Conservation (phyloP, 257 asterid species). For the Vinca minor region DNA sequence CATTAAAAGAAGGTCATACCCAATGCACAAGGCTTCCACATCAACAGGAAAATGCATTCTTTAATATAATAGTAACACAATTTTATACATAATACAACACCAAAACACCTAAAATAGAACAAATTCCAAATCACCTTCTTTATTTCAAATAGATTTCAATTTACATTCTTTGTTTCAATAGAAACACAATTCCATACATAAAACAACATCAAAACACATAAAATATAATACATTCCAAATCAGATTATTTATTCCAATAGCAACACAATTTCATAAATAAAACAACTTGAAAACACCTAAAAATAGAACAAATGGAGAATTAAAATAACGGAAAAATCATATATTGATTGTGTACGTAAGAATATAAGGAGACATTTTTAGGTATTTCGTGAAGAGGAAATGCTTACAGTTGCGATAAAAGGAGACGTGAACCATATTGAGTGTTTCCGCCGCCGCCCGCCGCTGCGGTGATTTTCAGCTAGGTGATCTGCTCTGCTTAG, state of each 20-base stretch:
- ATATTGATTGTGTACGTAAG: neutral
- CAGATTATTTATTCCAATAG: too few species aligned
- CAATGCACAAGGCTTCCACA: too few species aligned
- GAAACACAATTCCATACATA: too few species aligned
- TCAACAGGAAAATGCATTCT: too few species aligned
- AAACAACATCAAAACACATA: too few species aligned
- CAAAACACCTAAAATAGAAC: neutral
- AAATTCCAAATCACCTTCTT: neutral
- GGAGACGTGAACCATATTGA: conserved; percentile 33
- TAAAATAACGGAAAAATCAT: neutral
- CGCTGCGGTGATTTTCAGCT: conserved; percentile 6
- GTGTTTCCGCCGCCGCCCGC: neutral
- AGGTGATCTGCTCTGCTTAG: neutral
- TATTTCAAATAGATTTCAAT: too few species aligned
- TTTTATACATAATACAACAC: neutral
- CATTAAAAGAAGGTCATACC: too few species aligned
- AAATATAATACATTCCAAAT: too few species aligned
- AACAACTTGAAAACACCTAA: too few species aligned
- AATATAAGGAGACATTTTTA: neutral
- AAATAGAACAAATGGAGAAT: too few species aligned
- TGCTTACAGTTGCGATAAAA: conserved; percentile 39
- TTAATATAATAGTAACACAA: neutral
- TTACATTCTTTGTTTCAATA: too few species aligned
- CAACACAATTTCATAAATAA: too few species aligned
- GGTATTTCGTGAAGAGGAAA: neutral